Percentiles rank a stretch among this genome's conserved stretches.
Conservation (phyloP, 495 filamentous ascomycete genomes). For the Darksidea phi region DNA sequence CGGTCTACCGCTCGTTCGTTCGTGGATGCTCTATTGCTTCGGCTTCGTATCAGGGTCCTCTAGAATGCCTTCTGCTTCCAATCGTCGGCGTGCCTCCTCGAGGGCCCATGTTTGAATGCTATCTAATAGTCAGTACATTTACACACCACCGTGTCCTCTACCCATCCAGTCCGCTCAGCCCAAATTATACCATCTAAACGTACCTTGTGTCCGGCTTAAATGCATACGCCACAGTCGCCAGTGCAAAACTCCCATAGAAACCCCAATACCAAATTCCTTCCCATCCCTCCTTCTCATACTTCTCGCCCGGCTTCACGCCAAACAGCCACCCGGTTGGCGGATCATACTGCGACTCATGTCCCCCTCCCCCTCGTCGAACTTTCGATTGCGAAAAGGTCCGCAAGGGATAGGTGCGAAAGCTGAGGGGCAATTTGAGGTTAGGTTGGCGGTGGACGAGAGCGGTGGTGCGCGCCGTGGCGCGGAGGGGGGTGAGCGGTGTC, state of each 20-base stretch:
- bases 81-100: slow-evolving; percentile 87
- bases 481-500: slow-evolving; percentile 4
- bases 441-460: background rate
- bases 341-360: slow-evolving; percentile 80
- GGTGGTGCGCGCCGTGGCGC: slow-evolving; percentile 4
- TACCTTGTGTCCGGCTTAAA: slow-evolving; percentile 99
- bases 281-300: slow-evolving; percentile 94
- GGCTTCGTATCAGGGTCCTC: slow-evolving; percentile 60
- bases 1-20: background rate
- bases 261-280: slow-evolving; percentile 85
- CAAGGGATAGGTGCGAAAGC: background rate
- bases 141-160: background rate
- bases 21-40: slow-evolving; percentile 10
- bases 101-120: slow-evolving; percentile 99
- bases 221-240: slow-evolving; percentile 79
- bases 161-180: background rate
- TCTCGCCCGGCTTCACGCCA: slow-evolving; percentile 87
- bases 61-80: slow-evolving; percentile 93
- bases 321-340: slow-evolving; percentile 89
- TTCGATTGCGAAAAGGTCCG: slow-evolving; percentile 24
- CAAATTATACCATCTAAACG: slow-evolving; percentile 40
- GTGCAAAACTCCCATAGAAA: slow-evolving; percentile 76
- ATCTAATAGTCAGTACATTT: slow-evolving; percentile 28
- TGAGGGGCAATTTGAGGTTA: slow-evolving; percentile 1
- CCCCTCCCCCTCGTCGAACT: slow-evolving; percentile 31